Percentiles rank a stretch among this genome's conserved stretches.
Evolutionary conservation across 2,329 filamentous ascomycete species (phyloP).

Genomic region (Aspergillus tubingensis): DNA sequence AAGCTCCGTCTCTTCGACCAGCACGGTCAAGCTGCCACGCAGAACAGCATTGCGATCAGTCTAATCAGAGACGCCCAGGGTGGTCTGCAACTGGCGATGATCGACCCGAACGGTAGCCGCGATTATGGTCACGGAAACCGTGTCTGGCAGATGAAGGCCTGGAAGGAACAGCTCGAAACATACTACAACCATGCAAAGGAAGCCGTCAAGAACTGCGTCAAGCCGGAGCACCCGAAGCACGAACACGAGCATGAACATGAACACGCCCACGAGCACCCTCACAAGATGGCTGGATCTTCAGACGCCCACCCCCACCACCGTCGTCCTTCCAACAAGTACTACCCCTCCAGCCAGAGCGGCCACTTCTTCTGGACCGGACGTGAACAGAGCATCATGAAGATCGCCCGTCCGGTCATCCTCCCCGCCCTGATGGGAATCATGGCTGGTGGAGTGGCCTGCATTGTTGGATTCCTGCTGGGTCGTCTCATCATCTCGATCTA

Average conservation of each 20-base stretch:
- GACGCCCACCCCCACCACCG: conserved; percentile 1
- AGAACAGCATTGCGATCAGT: conserved; percentile 32
- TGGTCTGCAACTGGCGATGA: conserved; percentile 28
- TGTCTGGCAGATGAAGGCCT: conserved; percentile 27
- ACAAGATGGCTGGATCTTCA: background rate
- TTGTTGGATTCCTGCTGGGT: conserved; percentile 42
- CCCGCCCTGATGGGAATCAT: conserved; percentile 41
- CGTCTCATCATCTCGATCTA: conserved; percentile 15
- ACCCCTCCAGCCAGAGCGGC: conserved; percentile 20
- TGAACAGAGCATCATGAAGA: conserved; percentile 27
- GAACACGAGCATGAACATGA: background rate
- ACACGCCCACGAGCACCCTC: background rate
- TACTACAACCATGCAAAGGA: conserved; percentile 20
- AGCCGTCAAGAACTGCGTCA: conserved; percentile 12
- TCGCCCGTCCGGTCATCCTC: conserved; percentile 41
- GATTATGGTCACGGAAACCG: background rate
- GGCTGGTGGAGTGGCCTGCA: conserved; percentile 40
- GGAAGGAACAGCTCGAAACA: conserved; percentile 25
- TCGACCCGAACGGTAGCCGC: conserved; percentile 25
- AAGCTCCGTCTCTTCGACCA: conserved; percentile 28
- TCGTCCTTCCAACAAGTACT: background rate
- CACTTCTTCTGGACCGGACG: conserved; percentile 23
- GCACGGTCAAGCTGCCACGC: conserved; percentile 28
- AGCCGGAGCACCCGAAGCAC: background rate
- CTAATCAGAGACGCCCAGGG: conserved; percentile 29